Conservation (phyloP, 169 alveolate genomes). For the Eimeria acervulina region DNA sequence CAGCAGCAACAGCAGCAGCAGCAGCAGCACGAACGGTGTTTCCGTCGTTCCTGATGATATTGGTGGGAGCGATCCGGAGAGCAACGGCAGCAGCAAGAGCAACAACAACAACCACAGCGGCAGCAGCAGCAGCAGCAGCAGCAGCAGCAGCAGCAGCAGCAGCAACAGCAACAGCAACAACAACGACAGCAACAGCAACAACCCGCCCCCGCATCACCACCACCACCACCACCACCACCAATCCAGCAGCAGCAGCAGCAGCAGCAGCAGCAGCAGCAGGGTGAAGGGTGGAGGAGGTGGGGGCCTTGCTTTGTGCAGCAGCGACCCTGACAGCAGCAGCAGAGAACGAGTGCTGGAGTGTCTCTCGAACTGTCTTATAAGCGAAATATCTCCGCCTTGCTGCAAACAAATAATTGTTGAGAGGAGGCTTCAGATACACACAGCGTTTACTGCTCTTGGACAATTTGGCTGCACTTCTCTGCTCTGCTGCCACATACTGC, state of each 20-base stretch:
- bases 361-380: neutral
- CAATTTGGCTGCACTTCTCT: neutral
- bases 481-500: slow-evolving; percentile 5
- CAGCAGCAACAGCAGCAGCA: too few species aligned
- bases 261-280: slow-evolving; percentile 21
- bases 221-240: too few species aligned
- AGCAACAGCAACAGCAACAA: neutral
- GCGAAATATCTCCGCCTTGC: neutral
- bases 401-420: neutral
- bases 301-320: neutral
- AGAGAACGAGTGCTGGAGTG: neutral
- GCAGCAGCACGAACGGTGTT: too few species aligned
- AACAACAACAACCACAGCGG: too few species aligned
- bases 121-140: neutral
- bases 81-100: neutral
- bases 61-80: neutral
- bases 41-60: too few species aligned
- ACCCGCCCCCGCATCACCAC: too few species aligned
- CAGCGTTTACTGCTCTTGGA: neutral
- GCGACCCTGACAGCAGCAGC: too few species aligned
- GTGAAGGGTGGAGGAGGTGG: neutral
- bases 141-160: slow-evolving; percentile 9
- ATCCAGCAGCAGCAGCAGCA: neutral
- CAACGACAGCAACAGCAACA: neutral
- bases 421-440: neutral